These are phyloP conservation scores for Lentinula sp. DNA, from an alignment of 768 basidiomycete species.

Conservation along the genomic window DNA sequence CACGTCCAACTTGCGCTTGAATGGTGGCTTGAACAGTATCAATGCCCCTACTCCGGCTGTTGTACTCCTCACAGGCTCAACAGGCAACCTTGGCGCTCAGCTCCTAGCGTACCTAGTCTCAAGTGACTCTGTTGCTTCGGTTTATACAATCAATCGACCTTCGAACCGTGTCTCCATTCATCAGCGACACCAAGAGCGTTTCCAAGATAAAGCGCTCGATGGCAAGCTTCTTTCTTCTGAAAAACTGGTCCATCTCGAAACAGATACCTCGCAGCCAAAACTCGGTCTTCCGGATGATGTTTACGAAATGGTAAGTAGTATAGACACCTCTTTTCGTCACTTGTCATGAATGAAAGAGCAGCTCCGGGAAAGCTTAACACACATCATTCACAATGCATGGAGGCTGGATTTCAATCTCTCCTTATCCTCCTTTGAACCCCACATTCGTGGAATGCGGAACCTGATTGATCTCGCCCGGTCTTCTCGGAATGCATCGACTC, in stretches of 20 bases:
- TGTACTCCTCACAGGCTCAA: slow-evolving; percentile 33
- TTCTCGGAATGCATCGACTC: slow-evolving; percentile 8
- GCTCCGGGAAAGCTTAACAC: slow-evolving; percentile 24
- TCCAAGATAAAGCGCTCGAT: slow-evolving; percentile 24
- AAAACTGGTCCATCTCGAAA: slow-evolving; percentile 28
- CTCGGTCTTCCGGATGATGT: slow-evolving; percentile 14
- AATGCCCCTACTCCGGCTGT: slow-evolving; percentile 11
- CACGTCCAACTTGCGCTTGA: neutral
- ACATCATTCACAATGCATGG: slow-evolving; percentile 30
- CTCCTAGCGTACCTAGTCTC: slow-evolving; percentile 22
- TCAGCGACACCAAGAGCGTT: slow-evolving; percentile 16
- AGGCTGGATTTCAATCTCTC: slow-evolving; percentile 36
- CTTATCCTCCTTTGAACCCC: slow-evolving; percentile 43
- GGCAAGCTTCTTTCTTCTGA: slow-evolving; percentile 16
- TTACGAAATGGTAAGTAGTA: slow-evolving; percentile 15
- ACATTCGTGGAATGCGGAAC: slow-evolving; percentile 39
- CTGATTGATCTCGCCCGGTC: slow-evolving; percentile 32
- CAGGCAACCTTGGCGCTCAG: slow-evolving; percentile 33
- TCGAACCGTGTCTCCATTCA: slow-evolving; percentile 8
- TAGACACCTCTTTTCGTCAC: neutral
- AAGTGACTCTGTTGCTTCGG: slow-evolving; percentile 11
- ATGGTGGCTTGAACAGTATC: neutral
- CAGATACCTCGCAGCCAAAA: slow-evolving; percentile 19
- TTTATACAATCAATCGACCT: slow-evolving; percentile 6
- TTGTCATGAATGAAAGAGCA: slow-evolving; percentile 1